Evolutionary conservation across 2,329 filamentous ascomycete species (phyloP).

Genomic region (Dendrostoma leiphaemia): DNA sequence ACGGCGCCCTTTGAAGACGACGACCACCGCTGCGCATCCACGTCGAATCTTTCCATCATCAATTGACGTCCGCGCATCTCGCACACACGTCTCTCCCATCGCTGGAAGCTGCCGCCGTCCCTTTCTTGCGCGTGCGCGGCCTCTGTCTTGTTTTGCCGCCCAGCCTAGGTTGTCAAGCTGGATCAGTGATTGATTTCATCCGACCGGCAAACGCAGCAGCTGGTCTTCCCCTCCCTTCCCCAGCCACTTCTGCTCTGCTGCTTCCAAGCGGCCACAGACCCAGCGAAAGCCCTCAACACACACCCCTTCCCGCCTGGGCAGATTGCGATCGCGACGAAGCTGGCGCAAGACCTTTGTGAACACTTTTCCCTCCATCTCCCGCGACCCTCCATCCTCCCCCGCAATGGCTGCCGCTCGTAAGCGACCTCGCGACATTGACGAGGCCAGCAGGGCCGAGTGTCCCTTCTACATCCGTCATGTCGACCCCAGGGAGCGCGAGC

Average conservation of each 20-base stretch:
- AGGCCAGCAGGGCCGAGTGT: conserved; percentile 55
- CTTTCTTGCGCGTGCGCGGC: background rate
- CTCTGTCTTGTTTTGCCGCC: background rate
- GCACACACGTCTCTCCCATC: conserved; percentile 1
- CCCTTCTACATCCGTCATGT: conserved; percentile 48
- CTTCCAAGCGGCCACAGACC: background rate
- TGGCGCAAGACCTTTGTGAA: too few species aligned
- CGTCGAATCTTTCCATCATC: conserved; percentile 6
- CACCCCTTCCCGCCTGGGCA: background rate
- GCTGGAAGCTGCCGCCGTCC: conserved; percentile 2
- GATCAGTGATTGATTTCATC: conserved; percentile 4
- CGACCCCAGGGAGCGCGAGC: conserved; percentile 47
- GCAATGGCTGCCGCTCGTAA: conserved; percentile 45
- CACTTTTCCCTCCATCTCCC: conserved; percentile 26
- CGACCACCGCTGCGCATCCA: background rate
- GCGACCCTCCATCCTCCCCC: conserved; percentile 4
- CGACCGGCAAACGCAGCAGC: conserved; percentile 1
- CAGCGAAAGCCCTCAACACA: background rate
- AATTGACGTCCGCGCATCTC: conserved; percentile 14
- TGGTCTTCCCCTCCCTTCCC: conserved; percentile 7
- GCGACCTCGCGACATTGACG: conserved; percentile 45
- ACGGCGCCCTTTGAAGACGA: background rate
- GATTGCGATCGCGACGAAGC: too few species aligned
- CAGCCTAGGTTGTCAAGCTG: background rate
- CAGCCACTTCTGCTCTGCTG: conserved; percentile 5